Base-by-base conservation (phyloP, 208 protist species). In the Crithidia expoeki region DNA sequence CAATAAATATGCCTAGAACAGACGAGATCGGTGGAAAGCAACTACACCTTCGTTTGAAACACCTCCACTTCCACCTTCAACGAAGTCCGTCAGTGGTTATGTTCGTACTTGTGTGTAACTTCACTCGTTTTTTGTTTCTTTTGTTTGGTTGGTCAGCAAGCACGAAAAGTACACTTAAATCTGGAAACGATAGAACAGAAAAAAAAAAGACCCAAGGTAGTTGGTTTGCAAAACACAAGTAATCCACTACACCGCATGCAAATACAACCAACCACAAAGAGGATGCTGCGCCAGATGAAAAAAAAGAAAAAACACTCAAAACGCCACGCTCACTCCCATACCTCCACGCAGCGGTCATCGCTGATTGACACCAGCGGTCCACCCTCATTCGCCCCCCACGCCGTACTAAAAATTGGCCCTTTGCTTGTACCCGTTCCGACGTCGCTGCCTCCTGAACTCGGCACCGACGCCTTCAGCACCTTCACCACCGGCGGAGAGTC, bases 351-450 rank as follows among this genome's bases (percentile, higher is more conserved):
- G 56, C 30, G 58, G 6, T 77, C 72, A 21, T 77, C 50, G 53
- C 74, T 73, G 60, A 79, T 74, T 0, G 74, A 79, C 4, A 79
- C 68, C 0, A 82, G 47, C 21, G 76, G 75, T 2, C 69, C 65
- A 0, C 59, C 55, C n/a, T 75, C 76, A 17, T 51, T 68, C 2
- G 68, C 23, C 25, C 72, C 72, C 84, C 84, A 89, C 16, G 74
- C 69, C 6, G 77, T 72, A 46, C 74, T 78, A 14, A 79, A 77
- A 28, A 89, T 75, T 6, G 72, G 68, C 2, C 60, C 67, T 40
- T 70, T 77, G 55, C 42, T 58, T 34, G 57, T 62, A 14, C 56
- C 30, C 2, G 55, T 51, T 9, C 53, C 51, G 7, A 30, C 60
- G 17, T 68, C 52, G 11, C 61, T 19, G 36, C 27, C 56, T 0